Evolutionary conservation across 2,329 filamentous ascomycete species (phyloP).

Genomic region (Cytospora chrysosperma): DNA sequence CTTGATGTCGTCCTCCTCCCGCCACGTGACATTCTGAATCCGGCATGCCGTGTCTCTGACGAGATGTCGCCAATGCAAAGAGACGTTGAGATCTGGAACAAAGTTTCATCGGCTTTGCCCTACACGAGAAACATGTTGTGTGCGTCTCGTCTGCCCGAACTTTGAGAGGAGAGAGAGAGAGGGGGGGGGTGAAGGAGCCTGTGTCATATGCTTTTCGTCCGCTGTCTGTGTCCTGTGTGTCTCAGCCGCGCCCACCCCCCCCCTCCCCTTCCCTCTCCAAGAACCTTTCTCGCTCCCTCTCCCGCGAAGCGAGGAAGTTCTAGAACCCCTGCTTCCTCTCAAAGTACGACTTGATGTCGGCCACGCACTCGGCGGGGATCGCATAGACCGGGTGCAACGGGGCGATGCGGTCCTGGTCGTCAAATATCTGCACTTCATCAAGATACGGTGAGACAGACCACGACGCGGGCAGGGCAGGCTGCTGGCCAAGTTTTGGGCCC

Average conservation of each 20-base stretch:
- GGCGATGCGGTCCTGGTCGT: constrained; percentile 66
- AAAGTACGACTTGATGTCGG: constrained; percentile 65
- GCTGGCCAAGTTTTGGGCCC: background rate
- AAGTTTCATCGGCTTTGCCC: background rate
- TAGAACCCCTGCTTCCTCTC: constrained; percentile 57
- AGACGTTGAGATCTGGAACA: constrained; percentile 13
- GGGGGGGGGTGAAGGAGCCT: background rate
- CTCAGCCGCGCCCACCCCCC: no score
- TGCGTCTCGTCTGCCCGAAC: background rate
- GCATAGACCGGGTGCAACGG: constrained; percentile 83
- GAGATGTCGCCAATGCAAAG: constrained; percentile 3
- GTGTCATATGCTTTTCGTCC: background rate
- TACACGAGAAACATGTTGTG: constrained; percentile 4
- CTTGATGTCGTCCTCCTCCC: constrained; percentile 18
- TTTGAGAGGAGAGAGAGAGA: background rate
- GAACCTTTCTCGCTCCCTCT: background rate
- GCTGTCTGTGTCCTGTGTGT: background rate
- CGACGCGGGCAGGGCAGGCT: constrained; percentile 21
- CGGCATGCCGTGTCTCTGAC: constrained; percentile 20
- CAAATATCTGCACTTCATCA: constrained; percentile 62
- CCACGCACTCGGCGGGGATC: constrained; percentile 69
- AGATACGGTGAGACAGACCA: constrained; percentile 50
- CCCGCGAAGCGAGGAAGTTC: background rate
- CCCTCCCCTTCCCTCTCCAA: no score
- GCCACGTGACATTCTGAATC: constrained; percentile 22